A percentile compares a stretch with the other conserved stretches of the same genome.
Conservation (phyloP, 1,284 basidiomycete species). For the Hymenochaete sp. region DNA sequence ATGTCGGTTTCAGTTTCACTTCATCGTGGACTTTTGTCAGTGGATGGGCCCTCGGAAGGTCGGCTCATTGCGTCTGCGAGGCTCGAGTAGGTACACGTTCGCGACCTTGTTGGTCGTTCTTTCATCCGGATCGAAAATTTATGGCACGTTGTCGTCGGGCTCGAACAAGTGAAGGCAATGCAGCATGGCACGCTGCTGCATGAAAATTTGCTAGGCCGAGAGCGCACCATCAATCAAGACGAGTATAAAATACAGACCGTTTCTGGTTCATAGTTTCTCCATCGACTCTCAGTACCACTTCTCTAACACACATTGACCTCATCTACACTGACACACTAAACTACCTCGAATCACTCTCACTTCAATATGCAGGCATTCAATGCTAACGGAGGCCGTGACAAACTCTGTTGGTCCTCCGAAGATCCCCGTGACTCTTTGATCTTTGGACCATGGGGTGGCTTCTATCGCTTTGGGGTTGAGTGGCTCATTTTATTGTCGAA, state of each 20-base stretch:
- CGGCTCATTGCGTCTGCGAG: constrained; percentile 13
- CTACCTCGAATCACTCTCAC: constrained; percentile 17
- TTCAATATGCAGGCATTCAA: constrained; percentile 30
- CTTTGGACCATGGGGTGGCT: constrained; percentile 69
- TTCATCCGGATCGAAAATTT: constrained; percentile 18
- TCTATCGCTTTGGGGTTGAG: constrained; percentile 57
- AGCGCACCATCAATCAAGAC: too few species aligned
- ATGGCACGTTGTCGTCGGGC: constrained; percentile 16
- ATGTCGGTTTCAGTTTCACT: too few species aligned
- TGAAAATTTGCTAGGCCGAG: too few species aligned
- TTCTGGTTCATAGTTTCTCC: constrained; percentile 8
- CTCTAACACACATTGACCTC: constrained; percentile 18
- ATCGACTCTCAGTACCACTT: constrained; percentile 26
- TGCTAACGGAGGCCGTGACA: constrained; percentile 51
- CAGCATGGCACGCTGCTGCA: too few species aligned
- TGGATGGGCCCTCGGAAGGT: constrained; percentile 17
- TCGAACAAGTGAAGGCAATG: constrained; percentile 7
- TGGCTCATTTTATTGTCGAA: constrained; percentile 14
- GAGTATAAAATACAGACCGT: constrained; percentile 12
- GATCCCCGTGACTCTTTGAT: constrained; percentile 74
- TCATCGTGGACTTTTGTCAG: constrained; percentile 13
- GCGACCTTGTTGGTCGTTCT: constrained; percentile 18
- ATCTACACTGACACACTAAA: constrained; percentile 19
- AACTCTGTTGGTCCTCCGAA: constrained; percentile 77
- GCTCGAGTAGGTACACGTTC: constrained; percentile 17